These are phyloP conservation scores for Populus simonii DNA, from an alignment of 345 rosid species.

Conservation along the genomic window DNA sequence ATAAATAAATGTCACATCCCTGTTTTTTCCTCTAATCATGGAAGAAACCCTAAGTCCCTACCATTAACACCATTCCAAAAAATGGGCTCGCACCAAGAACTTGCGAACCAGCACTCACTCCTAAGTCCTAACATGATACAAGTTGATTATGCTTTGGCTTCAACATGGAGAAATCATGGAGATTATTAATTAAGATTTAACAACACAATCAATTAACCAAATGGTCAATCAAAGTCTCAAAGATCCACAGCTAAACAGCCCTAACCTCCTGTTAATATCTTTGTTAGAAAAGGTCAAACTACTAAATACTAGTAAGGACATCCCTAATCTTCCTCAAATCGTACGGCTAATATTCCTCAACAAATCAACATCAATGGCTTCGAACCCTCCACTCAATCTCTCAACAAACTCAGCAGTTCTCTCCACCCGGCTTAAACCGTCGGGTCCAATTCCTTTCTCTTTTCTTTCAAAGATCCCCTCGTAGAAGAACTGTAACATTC, in stretches of 20 bases:
- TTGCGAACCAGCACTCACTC: not conserved
- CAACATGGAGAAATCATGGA: not conserved
- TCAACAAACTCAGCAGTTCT: not conserved
- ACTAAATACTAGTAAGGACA: not conserved
- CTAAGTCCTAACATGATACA: not conserved
- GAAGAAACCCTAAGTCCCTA: too few species aligned
- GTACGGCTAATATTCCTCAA: conserved; percentile 20
- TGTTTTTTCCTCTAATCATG: too few species aligned
- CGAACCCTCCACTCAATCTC: not conserved
- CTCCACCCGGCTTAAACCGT: not conserved
- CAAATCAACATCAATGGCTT: conserved; percentile 9
- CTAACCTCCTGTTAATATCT: not conserved
- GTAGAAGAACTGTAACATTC: not conserved
- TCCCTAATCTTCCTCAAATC: conserved; percentile 17
- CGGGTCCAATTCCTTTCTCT: conserved; percentile 10
- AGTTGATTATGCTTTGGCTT: not conserved
- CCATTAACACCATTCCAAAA: too few species aligned
- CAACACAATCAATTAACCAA: not conserved
- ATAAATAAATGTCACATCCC: too few species aligned
- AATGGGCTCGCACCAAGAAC: too few species aligned
- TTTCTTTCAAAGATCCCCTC: conserved; percentile 15
- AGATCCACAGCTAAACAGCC: not conserved
- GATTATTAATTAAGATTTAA: not conserved
- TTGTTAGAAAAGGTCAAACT: conserved; percentile 20
- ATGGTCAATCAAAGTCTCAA: not conserved